A percentile compares a stretch with the other conserved stretches of the same genome.
Evolutionary conservation across 2,329 filamentous ascomycete species (phyloP).

Genomic region (Beauveria varroae): DNA sequence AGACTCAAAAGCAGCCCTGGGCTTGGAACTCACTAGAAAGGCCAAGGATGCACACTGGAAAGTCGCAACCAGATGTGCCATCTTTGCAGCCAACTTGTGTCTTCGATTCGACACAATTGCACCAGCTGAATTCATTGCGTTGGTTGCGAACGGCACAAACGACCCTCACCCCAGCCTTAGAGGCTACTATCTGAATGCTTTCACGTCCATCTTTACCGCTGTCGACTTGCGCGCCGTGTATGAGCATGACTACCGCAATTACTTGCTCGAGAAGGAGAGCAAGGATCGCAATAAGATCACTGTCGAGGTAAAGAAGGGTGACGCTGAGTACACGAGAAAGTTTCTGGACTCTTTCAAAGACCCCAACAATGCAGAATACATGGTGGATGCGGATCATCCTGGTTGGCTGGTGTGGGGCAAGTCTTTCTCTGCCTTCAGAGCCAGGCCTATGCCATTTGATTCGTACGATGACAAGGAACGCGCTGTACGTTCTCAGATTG

Average conservation of each 20-base stretch:
- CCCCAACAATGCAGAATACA: slow-evolving; percentile 64
- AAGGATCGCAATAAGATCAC: slow-evolving; percentile 68
- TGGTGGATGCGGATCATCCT: slow-evolving; percentile 84
- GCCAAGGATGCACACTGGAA: slow-evolving; percentile 89
- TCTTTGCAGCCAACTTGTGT: slow-evolving; percentile 85
- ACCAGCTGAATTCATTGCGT: slow-evolving; percentile 70
- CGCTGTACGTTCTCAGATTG: slow-evolving; percentile 69
- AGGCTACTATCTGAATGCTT: slow-evolving; percentile 70
- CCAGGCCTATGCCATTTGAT: slow-evolving; percentile 59
- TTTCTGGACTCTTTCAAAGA: slow-evolving; percentile 73
- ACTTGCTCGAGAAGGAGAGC: slow-evolving; percentile 67
- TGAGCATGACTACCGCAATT: slow-evolving; percentile 80
- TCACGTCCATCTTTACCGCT: slow-evolving; percentile 70
- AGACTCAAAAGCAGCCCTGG: slow-evolving; percentile 70
- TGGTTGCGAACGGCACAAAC: slow-evolving; percentile 75
- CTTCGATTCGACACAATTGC: slow-evolving; percentile 87
- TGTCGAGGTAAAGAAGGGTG: slow-evolving; percentile 64
- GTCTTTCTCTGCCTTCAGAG: slow-evolving; percentile 70
- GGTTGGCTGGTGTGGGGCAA: slow-evolving; percentile 97
- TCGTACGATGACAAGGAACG: slow-evolving; percentile 75
- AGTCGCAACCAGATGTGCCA: slow-evolving; percentile 80
- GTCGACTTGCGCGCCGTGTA: slow-evolving; percentile 83
- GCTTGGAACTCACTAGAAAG: slow-evolving; percentile 70
- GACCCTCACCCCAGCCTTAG: slow-evolving; percentile 85
- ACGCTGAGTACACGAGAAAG: slow-evolving; percentile 69